These are phyloP conservation scores for Dendrocalamus sinicus DNA, from an alignment of 176 grass and related monocot genomes.

Conservation along the genomic window DNA sequence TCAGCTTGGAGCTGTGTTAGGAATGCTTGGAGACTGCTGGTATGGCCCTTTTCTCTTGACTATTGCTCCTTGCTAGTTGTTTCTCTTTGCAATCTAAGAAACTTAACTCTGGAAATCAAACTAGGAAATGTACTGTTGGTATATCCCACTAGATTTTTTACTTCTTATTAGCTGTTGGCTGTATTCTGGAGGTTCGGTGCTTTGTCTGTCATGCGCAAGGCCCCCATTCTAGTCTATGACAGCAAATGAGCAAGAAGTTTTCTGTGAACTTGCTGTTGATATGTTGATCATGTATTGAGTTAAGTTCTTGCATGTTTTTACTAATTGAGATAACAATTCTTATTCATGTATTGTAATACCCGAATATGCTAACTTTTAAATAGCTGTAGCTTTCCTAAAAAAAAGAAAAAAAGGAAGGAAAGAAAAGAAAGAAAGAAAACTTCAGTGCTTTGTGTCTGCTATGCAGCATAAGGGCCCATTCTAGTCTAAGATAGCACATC, in stretches of 20 bases:
- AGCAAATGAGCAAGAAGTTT: background rate
- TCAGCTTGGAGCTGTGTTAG: constrained; percentile 90
- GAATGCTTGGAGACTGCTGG: constrained; percentile 98
- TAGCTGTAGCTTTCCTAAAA: background rate
- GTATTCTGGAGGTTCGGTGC: background rate
- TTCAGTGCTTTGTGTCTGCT: background rate
- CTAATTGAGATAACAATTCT: background rate
- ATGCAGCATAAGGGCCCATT: constrained; percentile 2
- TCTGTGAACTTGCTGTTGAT: background rate
- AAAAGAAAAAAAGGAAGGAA: no score
- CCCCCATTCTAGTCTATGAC: background rate
- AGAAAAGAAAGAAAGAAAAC: background rate
- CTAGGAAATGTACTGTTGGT: background rate
- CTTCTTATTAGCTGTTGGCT: background rate
- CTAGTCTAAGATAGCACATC: background rate
- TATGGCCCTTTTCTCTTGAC: constrained; percentile 41
- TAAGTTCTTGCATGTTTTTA: background rate
- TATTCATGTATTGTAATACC: background rate
- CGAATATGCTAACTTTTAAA: background rate
- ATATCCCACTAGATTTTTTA: background rate
- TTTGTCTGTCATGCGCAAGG: background rate
- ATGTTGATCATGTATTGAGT: background rate
- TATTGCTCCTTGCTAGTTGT: background rate
- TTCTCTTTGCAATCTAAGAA: constrained; percentile 1
- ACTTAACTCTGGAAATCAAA: background rate